Base-by-base conservation (phyloP, 441 rosid species). In the Croton laevigatus region DNA sequence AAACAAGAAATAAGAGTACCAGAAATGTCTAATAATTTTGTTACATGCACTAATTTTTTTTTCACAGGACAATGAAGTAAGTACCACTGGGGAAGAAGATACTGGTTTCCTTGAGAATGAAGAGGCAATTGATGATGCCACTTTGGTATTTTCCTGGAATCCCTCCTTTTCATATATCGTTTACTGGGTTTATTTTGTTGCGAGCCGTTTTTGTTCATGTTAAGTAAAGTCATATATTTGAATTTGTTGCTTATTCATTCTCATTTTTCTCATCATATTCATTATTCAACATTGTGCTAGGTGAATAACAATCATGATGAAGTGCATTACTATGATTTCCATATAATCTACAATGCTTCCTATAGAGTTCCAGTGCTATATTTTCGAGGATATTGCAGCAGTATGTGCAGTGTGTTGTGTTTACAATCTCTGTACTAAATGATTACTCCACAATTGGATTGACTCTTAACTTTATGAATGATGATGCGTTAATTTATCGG, bases 361-460 rank as follows among this genome's bases (percentile, higher is more conserved):
- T 93, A 81, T 62, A 74, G 80, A 74, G 91, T 89, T 75, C 98
- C 98, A 2, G 94, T 85, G 77, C 84, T 94, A 19, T 91, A 89
- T 67, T 89, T 91, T 60, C 91, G 89, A 5, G 96, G 84, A 38
- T 85, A 86, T 38, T 44, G 76, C 61, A 76, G 86, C 3, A 87
- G 98, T 93, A 81, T 70, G 85, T 80, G 62, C 55, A 16, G 20
- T 9, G 32, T 60, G 27, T 34, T 9, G 32, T 60, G 27, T 34
- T 4, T 19, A 10, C n/a, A 48, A 14, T 61, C 10, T 42, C 16
- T 46, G 40, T 17, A 17, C 22, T 53, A 44, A 61, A 59, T 22
- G 23, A 52, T 73, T 52, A 67, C 11, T 61, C 9, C 27, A n/a
- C 54, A 22, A 19, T 52, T 51, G 2, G 13, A 59, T 46, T 19